phyloP scores from a whole-genome alignment of 192 early-diverging fungal species.

The Piromyces finnis region DNA sequence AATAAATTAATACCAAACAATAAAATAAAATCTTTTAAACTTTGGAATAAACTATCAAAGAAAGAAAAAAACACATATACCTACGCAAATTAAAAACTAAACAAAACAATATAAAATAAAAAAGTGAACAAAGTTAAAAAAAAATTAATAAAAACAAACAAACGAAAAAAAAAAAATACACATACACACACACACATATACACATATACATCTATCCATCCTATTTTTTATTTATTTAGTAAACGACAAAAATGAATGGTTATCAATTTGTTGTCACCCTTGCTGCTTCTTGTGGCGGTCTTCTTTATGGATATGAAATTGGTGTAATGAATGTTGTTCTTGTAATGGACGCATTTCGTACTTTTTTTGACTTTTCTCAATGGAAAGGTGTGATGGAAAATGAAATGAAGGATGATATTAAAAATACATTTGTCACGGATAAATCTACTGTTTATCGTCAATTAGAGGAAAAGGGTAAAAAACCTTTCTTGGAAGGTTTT shows the following conservation, averaged over 20 bases:
- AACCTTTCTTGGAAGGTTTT: not conserved
- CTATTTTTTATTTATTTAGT: too few species aligned
- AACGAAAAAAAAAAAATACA: not conserved
- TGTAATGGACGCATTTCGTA: slow-evolving; percentile 1
- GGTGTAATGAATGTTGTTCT: slow-evolving; percentile 6
- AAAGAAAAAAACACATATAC: too few species aligned
- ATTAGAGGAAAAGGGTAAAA: not conserved
- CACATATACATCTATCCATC: too few species aligned
- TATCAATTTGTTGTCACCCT: not conserved
- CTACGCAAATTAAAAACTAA: too few species aligned
- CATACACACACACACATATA: too few species aligned
- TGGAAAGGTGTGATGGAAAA: not conserved
- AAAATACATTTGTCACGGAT: not conserved
- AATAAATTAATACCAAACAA: too few species aligned
- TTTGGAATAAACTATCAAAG: too few species aligned
- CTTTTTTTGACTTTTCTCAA: not conserved
- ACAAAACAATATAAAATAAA: too few species aligned
- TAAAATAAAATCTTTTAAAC: too few species aligned
- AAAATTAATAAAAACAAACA: too few species aligned
- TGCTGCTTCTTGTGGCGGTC: not conserved
- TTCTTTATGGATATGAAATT: slow-evolving; percentile 6
- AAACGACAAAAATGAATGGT: not conserved
- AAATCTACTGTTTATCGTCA: not conserved
- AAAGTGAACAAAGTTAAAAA: too few species aligned
- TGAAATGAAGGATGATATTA: not conserved